Base-by-base conservation (phyloP, 345 rosid species). In the Ceriops zippeliana region DNA sequence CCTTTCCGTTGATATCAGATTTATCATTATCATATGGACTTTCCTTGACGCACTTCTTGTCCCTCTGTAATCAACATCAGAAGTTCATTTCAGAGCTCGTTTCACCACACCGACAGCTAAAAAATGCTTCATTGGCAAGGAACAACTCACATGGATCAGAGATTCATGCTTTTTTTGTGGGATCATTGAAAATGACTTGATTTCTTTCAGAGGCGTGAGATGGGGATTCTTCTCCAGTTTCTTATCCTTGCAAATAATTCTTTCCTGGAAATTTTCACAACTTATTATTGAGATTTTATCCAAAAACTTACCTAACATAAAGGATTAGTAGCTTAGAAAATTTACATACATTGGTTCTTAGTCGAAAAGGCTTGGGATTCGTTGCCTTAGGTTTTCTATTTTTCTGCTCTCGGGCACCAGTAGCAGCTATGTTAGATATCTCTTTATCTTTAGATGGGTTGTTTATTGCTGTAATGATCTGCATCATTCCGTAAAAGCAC, bases 321-420 rank as follows among this genome's bases (percentile, higher is more conserved):
- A 62, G 22, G 69, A 26, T 57, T 47, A 22, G 26, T 11, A 53
- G 65, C 53, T 37, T 51, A 24, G 28, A 10, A 56, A 42, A 19
- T 70, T 74, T 31, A 66, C 89, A 60, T 86, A 95, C 99, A 85
- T 95, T 90, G 19, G 97, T 91, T 82, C 98, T 86, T 53, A 95
- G 88, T 71, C 99, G 79, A 75, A 95, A 95, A 51, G 99, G 99
- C 83, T 87, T 95, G 60, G 99, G 98, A 85, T 88, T 83, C 6
- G 98, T 95, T 31, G 89, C 84, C 80, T 80, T 90, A 62, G 93
- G 92, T 71, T 89, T 91, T 68, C 66, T 73, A 57, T 80, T 82
- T 81, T 86, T 86, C 63, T 80, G 69, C 68, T 67, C 71, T 71
- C 63, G 76, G 61, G 79, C 70, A 54, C 75, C 67, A 28, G 21